Conservation (phyloP, 2,329 filamentous ascomycete genomes). For the Claviceps capensis region DNA sequence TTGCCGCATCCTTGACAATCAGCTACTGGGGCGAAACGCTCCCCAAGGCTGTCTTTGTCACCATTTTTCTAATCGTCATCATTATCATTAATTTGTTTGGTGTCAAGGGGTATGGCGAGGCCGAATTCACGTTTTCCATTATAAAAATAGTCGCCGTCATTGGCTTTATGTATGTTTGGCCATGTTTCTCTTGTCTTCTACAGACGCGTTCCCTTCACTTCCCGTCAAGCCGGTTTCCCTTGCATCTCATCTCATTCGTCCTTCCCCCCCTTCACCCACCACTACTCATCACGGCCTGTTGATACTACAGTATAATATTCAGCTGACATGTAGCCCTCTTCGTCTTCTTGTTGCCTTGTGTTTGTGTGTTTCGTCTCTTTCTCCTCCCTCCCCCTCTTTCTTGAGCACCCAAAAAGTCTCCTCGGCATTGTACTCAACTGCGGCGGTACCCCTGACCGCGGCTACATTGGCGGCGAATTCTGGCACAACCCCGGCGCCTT, state of each 20-base stretch:
- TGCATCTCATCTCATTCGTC: too few relatives aligned
- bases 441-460: conserved; percentile 57
- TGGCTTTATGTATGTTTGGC: conserved; percentile 60
- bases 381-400: too few relatives aligned
- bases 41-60: conserved; percentile 63
- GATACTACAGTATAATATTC: too few relatives aligned
- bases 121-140: conserved; percentile 75
- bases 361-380: too few relatives aligned
- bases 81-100: conserved; percentile 77
- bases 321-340: too few relatives aligned
- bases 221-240: too few relatives aligned
- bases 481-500: conserved; percentile 77
- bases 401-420: conserved; percentile 36
- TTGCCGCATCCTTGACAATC: conserved; percentile 74
- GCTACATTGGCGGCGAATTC: conserved; percentile 68
- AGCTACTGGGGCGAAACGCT: conserved; percentile 60
- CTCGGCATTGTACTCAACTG: conserved; percentile 77
- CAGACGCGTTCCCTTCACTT: too few relatives aligned
- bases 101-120: conserved; percentile 79
- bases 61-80: conserved; percentile 66
- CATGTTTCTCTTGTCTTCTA: neutral
- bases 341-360: too few relatives aligned
- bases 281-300: too few relatives aligned
- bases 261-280: too few relatives aligned
- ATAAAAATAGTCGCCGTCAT: conserved; percentile 79